A percentile compares a stretch with the other conserved stretches of the same genome.
Evolutionary conservation across 768 basidiomycete genomes (phyloP).

Genomic region (Clavulina sp.): DNA sequence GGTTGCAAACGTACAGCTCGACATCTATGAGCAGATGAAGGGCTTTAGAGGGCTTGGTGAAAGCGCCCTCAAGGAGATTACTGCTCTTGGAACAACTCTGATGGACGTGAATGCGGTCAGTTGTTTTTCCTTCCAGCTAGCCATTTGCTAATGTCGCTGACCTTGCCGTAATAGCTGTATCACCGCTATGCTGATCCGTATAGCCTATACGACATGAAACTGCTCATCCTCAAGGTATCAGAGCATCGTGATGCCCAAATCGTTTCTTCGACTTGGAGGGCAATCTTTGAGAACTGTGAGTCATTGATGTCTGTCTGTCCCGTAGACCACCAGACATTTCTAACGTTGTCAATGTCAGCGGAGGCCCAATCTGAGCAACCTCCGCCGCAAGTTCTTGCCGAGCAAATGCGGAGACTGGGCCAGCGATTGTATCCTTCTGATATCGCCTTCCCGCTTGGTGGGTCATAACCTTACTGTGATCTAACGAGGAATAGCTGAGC

Average conservation of each 20-base stretch:
- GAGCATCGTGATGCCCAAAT: conserved; percentile 77
- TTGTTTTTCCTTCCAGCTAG: not conserved
- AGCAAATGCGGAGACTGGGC: conserved; percentile 33
- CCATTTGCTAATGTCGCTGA: not conserved
- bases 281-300: conserved; percentile 66
- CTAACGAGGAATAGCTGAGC: not conserved
- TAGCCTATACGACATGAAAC: conserved; percentile 62
- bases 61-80: conserved; percentile 16
- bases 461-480: conserved; percentile 16
- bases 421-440: conserved; percentile 84
- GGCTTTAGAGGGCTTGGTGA: conserved; percentile 26
- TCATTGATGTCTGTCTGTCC: conserved; percentile 3
- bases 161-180: conserved; percentile 42
- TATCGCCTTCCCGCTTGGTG: conserved; percentile 75
- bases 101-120: conserved; percentile 75
- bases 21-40: conserved; percentile 36
- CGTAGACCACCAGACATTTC: no score
- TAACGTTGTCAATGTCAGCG: no score
- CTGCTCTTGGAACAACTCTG: conserved; percentile 22
- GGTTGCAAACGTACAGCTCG: conserved; percentile 92
- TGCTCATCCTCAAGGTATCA: conserved; percentile 84
- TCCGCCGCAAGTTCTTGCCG: not conserved
- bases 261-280: conserved; percentile 75
- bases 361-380: not conserved
- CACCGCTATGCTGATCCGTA: conserved; percentile 77